Conservation (phyloP, 2,329 filamentous ascomycete species). For the Aureobasidium musti region DNA sequence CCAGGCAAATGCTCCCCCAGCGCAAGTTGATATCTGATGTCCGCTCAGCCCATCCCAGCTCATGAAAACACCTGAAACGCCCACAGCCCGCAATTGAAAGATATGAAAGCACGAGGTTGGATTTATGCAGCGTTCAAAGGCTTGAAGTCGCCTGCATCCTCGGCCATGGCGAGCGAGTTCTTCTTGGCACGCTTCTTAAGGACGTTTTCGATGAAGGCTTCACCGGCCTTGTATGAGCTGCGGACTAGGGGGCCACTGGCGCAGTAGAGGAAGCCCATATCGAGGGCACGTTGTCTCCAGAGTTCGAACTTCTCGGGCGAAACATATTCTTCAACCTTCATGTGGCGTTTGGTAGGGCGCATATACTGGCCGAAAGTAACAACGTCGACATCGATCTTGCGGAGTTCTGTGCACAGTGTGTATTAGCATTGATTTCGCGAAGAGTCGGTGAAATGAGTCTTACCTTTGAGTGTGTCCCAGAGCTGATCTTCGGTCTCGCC, state of each 20-base stretch:
- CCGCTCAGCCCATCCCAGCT: slow-evolving; percentile 2
- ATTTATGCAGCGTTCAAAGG: slow-evolving; percentile 21
- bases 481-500: slow-evolving; percentile 90
- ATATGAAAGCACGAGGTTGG: background rate
- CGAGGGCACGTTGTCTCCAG: slow-evolving; percentile 85
- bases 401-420: slow-evolving; percentile 61
- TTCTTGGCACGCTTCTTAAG: slow-evolving; percentile 71
- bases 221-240: slow-evolving; percentile 96
- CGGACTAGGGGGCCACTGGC: slow-evolving; percentile 90
- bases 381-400: slow-evolving; percentile 81
- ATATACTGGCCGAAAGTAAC: slow-evolving; percentile 99
- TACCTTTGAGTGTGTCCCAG: slow-evolving; percentile 72
- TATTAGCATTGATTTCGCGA: background rate
- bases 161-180: slow-evolving; percentile 39
- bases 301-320: slow-evolving; percentile 88
- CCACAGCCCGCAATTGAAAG: background rate
- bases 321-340: slow-evolving; percentile 94
- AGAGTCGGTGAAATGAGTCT: slow-evolving; percentile 30
- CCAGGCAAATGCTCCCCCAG: slow-evolving; percentile 29
- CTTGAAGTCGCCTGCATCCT: slow-evolving; percentile 36
- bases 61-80: slow-evolving; percentile 2
- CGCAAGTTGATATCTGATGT: slow-evolving; percentile 29
- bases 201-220: slow-evolving; percentile 98
- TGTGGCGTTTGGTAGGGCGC: slow-evolving; percentile 96
- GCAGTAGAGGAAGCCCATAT: slow-evolving; percentile 96